Evolutionary conservation across 495 filamentous ascomycete genomes (phyloP).

Genomic region (Penicillium canariense): DNA sequence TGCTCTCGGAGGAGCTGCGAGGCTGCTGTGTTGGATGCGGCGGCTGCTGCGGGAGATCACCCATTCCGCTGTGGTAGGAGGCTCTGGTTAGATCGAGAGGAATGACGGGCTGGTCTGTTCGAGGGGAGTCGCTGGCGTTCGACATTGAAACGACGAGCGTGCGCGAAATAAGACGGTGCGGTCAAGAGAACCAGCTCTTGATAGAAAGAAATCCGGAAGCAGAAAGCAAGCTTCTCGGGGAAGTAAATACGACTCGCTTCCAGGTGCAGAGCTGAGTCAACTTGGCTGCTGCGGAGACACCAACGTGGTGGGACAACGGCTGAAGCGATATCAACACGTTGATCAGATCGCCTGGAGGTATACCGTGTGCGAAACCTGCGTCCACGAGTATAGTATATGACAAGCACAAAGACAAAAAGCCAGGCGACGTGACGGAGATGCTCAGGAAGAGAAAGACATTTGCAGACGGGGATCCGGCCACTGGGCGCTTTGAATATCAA

Average conservation of each 20-base stretch:
- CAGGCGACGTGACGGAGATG: conserved; percentile 14
- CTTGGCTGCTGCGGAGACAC: conserved; percentile 13
- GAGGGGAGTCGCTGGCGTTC: conserved; percentile 28
- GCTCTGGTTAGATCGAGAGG: conserved; percentile 35
- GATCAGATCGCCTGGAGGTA: conserved; percentile 21
- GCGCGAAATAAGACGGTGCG: conserved; percentile 9
- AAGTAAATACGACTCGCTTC: conserved; percentile 4
- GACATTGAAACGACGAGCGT: conserved; percentile 25
- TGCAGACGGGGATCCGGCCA: conserved; percentile 15
- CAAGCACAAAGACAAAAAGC: conserved; percentile 10
- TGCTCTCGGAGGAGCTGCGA: conserved; percentile 38
- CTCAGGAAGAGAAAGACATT: conserved; percentile 17
- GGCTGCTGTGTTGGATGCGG: conserved; percentile 19
- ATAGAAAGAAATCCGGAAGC: conserved; percentile 2
- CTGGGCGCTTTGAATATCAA: conserved; percentile 38
- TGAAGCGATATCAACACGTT: conserved; percentile 18
- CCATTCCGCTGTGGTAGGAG: conserved; percentile 35
- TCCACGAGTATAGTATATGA: conserved; percentile 28
- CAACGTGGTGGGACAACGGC: conserved; percentile 21
- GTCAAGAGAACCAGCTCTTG: conserved; percentile 42
- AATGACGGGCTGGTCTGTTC: conserved; percentile 34
- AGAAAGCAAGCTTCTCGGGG: not conserved
- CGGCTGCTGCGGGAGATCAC: conserved; percentile 19
- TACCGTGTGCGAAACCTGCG: conserved; percentile 36
- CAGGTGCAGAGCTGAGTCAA: conserved; percentile 11